Conservation (phyloP, 1,139 yeast genomes). For the Nakaseomyces delphensis region DNA sequence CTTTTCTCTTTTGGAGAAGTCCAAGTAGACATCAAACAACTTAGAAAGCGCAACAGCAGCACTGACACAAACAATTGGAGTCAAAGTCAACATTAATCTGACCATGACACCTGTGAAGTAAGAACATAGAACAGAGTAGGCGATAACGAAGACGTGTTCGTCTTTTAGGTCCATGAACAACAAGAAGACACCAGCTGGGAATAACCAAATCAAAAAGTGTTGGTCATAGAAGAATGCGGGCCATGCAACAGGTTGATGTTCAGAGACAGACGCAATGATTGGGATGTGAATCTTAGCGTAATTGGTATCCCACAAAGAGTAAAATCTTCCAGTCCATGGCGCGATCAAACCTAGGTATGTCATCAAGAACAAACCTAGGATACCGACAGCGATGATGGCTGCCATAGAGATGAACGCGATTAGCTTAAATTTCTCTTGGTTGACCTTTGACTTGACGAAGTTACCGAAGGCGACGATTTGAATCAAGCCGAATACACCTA, state of each 20-base stretch:
- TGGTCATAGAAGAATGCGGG: slow-evolving; percentile 95
- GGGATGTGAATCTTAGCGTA: slow-evolving; percentile 98
- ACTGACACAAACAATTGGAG: slow-evolving; percentile 91
- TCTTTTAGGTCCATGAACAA: slow-evolving; percentile 83
- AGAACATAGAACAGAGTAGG: slow-evolving; percentile 83
- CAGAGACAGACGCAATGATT: slow-evolving; percentile 96
- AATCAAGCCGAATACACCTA: slow-evolving; percentile 91
- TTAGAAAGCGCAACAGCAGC: slow-evolving; percentile 82
- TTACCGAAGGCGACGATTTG: slow-evolving; percentile 86
- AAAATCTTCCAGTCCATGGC: slow-evolving; percentile 99
- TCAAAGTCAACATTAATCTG: slow-evolving; percentile 90
- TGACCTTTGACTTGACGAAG: slow-evolving; percentile 65
- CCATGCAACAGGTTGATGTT: slow-evolving; percentile 99
- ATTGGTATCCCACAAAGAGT: slow-evolving; percentile 95
- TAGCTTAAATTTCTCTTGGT: slow-evolving; percentile 66
- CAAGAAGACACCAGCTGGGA: slow-evolving; percentile 94
- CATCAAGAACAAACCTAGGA: slow-evolving; percentile 63
- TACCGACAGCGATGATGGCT: slow-evolving; percentile 50
- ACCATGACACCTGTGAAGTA: slow-evolving; percentile 99
- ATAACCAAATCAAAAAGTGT: slow-evolving; percentile 87
- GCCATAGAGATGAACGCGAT: slow-evolving; percentile 56
- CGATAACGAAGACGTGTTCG: slow-evolving; percentile 88
- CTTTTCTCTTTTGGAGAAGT: slow-evolving; percentile 39
- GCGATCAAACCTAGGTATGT: slow-evolving; percentile 92
- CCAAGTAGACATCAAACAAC: slow-evolving; percentile 73